Base-by-base conservation (phyloP, 768 basidiomycete genomes). In the Serendipita sp. region DNA sequence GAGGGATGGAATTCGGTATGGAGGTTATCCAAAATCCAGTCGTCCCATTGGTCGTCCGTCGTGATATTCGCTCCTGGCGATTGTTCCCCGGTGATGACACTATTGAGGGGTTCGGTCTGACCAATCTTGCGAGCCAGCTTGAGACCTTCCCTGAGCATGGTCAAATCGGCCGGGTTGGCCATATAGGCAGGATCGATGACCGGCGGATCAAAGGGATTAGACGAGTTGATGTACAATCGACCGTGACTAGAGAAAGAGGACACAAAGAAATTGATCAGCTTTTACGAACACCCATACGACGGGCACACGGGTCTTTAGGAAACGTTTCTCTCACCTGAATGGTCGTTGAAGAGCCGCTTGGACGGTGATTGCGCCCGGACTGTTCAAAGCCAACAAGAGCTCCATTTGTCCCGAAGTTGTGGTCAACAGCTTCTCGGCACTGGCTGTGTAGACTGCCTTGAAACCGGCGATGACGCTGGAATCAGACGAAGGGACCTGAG, bases 331-430 rank as follows among this genome's bases (percentile, higher is more conserved):
- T 4, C 52, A 77, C 74, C 80, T 84, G 70, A 82, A 75, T 1
- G 84, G 82, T 68, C 83, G 83, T 70, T 87, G 86, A 11, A 86
- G 70, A 0, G 83, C 86, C 3, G 81, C 80, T 69, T 88, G 86
- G 63, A 88, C 76, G 3, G 76, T 76, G 53, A 86, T 73, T 29
- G 72, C 73, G 23, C 69, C 67, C 18, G 67, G 23, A 23, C 66
- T 67, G 1, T 76, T 79, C 64, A 78, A 72, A 13, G 73, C 70
- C 62, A 80, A 69, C 43, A 87, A 72, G 23, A 87, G 73, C 72
- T 87, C 86, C 31, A 84, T 73, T 64, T 81, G 76, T 0, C 80
- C 84, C 62, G 80, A 75, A 18, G 72, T 71, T 4, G 74, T 72
- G 4, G 73, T 69, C 62, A 78, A 66, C 60, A 82, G 67, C 33